A percentile compares a stretch with the other conserved stretches of the same genome.
These are phyloP conservation scores for Globisporangium barbulae DNA, from an alignment of 352 stramenopile genomes.

Conservation along the genomic window DNA sequence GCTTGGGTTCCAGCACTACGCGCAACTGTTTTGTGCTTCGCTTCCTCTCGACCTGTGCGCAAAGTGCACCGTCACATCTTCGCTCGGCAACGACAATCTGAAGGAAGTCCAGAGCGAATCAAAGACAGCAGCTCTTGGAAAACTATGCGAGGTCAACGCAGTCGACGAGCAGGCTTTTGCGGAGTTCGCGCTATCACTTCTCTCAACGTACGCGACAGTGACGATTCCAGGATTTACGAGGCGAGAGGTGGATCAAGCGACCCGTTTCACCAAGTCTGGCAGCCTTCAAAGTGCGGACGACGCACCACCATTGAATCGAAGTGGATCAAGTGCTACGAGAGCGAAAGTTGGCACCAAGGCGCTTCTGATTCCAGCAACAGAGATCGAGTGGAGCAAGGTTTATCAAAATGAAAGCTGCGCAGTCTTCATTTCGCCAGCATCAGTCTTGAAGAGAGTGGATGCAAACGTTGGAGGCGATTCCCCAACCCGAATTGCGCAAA, in stretches of 20 bases:
- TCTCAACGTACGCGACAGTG: slow-evolving; percentile 27
- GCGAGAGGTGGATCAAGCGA: slow-evolving; percentile 31
- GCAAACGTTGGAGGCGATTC: not conserved
- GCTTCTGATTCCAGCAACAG: slow-evolving; percentile 15
- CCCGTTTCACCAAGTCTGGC: slow-evolving; percentile 26
- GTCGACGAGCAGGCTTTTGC: slow-evolving; percentile 25
- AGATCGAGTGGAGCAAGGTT: slow-evolving; percentile 10
- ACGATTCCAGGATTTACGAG: slow-evolving; percentile 31
- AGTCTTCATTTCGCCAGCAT: slow-evolving; percentile 16
- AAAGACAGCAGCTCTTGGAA: not conserved
- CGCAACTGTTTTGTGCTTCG: slow-evolving; percentile 12
- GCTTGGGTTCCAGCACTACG: slow-evolving; percentile 8
- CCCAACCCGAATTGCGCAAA: slow-evolving; percentile 16
- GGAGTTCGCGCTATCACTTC: slow-evolving; percentile 26
- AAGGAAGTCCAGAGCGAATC: not conserved
- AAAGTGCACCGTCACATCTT: slow-evolving; percentile 5
- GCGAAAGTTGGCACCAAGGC: slow-evolving; percentile 14
- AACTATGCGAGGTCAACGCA: not conserved
- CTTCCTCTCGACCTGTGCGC: slow-evolving; percentile 17
- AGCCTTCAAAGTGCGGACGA: slow-evolving; percentile 14
- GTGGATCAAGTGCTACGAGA: not conserved
- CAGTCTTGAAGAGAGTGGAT: not conserved
- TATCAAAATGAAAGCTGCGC: slow-evolving; percentile 11
- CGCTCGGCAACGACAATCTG: not conserved
- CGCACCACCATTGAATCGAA: not conserved